A percentile compares a stretch with the other conserved stretches of the same genome.
Evolutionary conservation across 1,284 basidiomycete genomes (phyloP).

Genomic region (Farysia itapuensis): DNA sequence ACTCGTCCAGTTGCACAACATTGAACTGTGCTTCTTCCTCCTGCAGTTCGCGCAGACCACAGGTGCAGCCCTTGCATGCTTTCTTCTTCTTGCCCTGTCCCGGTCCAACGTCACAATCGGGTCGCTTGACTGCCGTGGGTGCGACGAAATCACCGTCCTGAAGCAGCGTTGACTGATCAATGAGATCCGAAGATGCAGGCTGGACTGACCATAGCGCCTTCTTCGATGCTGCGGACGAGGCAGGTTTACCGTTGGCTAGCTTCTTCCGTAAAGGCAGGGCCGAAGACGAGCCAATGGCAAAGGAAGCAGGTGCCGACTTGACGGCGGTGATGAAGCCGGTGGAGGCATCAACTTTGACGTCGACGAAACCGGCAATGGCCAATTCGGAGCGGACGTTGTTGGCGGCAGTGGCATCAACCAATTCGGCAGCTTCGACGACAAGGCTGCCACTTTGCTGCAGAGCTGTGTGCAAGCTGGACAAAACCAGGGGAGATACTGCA

Average conservation of each 20-base stretch:
- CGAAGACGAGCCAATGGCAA: constrained; percentile 23
- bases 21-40: constrained; percentile 20
- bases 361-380: constrained; percentile 42
- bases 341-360: constrained; percentile 11
- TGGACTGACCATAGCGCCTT: constrained; percentile 55
- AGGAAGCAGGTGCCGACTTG: constrained; percentile 13
- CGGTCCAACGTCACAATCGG: constrained; percentile 54
- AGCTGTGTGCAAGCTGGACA: constrained; percentile 30
- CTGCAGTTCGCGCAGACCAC: constrained; percentile 57
- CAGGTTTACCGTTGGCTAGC: constrained; percentile 11
- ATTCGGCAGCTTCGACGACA: constrained; percentile 28
- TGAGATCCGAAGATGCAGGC: constrained; percentile 36
- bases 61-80: constrained; percentile 59
- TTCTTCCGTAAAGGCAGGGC: constrained; percentile 45
- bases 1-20: constrained; percentile 49
- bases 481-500: constrained; percentile 29
- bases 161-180: constrained; percentile 50
- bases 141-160: constrained; percentile 36
- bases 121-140: constrained; percentile 45
- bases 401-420: constrained; percentile 12
- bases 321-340: constrained; percentile 8
- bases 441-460: constrained; percentile 35
- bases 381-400: constrained; percentile 39
- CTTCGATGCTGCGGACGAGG: constrained; percentile 14
- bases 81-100: constrained; percentile 47